Evolutionary conservation across 140 eudicot species (phyloP).

Genomic region (Ambrosia hybrid): DNA sequence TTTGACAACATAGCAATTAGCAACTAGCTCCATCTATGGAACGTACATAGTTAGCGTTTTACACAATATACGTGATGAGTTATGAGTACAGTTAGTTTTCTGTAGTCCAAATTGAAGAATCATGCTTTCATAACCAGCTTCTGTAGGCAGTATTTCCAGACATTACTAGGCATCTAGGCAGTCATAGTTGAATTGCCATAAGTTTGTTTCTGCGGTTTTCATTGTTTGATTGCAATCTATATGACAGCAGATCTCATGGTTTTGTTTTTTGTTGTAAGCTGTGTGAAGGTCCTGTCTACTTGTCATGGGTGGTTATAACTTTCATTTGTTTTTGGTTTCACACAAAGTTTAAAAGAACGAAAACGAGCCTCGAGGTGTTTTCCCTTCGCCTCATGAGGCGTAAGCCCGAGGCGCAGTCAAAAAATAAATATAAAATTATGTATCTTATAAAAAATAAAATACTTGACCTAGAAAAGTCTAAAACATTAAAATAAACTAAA

Average conservation of each 20-base stretch:
- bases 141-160: too few species aligned
- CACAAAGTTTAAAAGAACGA: not conserved
- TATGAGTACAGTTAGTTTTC: not conserved
- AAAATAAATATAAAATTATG: too few species aligned
- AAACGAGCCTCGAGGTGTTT: too few species aligned
- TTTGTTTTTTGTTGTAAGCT: too few species aligned
- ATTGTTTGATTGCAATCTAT: not conserved
- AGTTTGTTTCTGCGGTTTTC: not conserved
- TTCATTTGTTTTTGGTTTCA: not conserved
- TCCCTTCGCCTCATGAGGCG: too few species aligned
- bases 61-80: not conserved
- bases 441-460: too few species aligned
- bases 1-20: too few species aligned
- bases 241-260: too few species aligned
- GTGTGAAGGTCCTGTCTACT: slow-evolving; percentile 8
- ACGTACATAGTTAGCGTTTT: not conserved
- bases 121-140: not conserved
- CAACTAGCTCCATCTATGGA: not conserved
- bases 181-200: not conserved
- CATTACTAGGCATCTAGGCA: too few species aligned
- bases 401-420: too few species aligned
- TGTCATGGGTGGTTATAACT: not conserved
- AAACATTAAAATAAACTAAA: too few species aligned
- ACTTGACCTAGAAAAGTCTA: too few species aligned
- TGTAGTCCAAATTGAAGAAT: not conserved